A percentile compares a stretch with the other conserved stretches of the same genome.
Conservation (phyloP, 352 stramenopile genomes). For the Pythium plurisporium region DNA sequence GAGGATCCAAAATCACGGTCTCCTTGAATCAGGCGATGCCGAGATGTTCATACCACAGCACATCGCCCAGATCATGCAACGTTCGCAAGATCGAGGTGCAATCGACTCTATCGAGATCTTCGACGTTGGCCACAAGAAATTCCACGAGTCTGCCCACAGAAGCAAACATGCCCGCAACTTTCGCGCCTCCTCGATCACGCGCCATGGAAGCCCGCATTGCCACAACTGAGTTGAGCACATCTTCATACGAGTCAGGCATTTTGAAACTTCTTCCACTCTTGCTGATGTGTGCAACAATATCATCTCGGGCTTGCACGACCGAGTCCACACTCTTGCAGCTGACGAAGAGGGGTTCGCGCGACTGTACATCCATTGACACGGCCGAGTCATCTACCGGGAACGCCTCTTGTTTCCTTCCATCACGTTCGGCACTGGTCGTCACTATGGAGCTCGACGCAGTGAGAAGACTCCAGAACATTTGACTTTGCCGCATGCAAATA, state of each 20-base stretch:
- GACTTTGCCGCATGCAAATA: no score
- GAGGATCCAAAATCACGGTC: conserved; percentile 3
- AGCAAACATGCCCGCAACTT: neutral
- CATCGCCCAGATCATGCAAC: conserved; percentile 14
- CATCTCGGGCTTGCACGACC: neutral
- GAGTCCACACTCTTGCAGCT: neutral
- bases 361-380: no score
- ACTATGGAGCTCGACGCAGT: no score
- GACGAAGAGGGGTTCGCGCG: no score
- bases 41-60: conserved; percentile 14
- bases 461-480: neutral
- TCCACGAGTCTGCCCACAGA: neutral
- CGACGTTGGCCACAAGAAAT: no score
- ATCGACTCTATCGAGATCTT: no score
- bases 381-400: neutral
- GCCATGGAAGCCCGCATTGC: neutral
- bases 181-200: neutral
- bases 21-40: neutral
- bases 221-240: neutral
- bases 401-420: neutral
- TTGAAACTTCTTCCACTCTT: neutral
- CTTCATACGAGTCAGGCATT: neutral
- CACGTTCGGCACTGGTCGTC: no score
- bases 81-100: neutral
- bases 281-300: neutral